phyloP scores from a whole-genome alignment of 1,139 yeast genomes.

The Insectozyma bohioensis region DNA sequence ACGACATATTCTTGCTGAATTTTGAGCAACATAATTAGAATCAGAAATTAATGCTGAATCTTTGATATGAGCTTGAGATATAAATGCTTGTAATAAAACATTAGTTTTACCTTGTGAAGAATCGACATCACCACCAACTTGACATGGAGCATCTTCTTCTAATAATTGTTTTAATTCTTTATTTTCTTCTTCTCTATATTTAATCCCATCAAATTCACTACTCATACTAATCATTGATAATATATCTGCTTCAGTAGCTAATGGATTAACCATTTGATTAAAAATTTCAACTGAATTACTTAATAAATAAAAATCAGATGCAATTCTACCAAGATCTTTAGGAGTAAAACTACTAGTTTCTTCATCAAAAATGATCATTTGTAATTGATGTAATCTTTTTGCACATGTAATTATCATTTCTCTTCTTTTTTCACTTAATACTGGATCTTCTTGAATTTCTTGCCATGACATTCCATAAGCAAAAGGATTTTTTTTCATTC shows the following conservation, averaged over 20 bases:
- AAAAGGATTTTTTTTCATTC: constrained; percentile 94
- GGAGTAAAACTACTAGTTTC: constrained; percentile 75
- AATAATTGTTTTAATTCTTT: constrained; percentile 65
- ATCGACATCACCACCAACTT: constrained; percentile 75
- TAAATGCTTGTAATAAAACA: constrained; percentile 80
- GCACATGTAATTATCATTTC: constrained; percentile 81
- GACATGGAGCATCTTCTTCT: constrained; percentile 71
- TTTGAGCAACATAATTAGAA: constrained; percentile 91
- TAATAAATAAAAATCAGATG: constrained; percentile 88
- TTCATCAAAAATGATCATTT: constrained; percentile 93
- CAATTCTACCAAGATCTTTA: constrained; percentile 90
- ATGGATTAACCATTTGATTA: constrained; percentile 78
- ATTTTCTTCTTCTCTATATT: constrained; percentile 84
- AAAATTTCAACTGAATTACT: constrained; percentile 87
- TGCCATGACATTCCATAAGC: constrained; percentile 92
- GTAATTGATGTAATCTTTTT: constrained; percentile 73
- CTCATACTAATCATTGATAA: constrained; percentile 89
- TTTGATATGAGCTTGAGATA: constrained; percentile 68
- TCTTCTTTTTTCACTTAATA: constrained; percentile 69
- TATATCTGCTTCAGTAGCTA: constrained; percentile 90
- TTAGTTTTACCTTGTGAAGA: constrained; percentile 87
- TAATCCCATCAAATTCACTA: constrained; percentile 89
- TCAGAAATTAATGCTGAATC: constrained; percentile 87
- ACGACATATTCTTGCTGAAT: constrained; percentile 87
- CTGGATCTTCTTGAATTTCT: constrained; percentile 81